Evolutionary conservation across 225 moss, liverwort and hornwort species (phyloP).

Genomic region (Polytrichum commune): DNA sequence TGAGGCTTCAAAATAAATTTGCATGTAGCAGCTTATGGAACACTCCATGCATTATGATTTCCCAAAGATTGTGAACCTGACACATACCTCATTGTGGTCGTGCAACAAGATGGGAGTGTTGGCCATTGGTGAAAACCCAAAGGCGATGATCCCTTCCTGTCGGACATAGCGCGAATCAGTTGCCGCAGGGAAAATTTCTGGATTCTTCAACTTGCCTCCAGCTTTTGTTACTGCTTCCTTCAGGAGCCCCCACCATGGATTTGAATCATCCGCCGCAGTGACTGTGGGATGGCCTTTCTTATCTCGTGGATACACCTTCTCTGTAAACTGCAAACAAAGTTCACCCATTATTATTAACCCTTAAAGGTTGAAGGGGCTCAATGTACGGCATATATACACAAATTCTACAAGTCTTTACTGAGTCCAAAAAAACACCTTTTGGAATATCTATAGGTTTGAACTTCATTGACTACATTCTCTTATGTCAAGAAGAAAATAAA

Average conservation of each 20-base stretch:
- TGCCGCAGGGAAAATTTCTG: conserved; percentile 66
- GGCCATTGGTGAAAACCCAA: conserved; percentile 93
- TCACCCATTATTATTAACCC: background rate
- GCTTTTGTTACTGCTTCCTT: conserved; percentile 60
- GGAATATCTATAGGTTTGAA: no score
- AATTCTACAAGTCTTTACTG: no score
- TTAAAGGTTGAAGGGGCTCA: no score
- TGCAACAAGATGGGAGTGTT: conserved; percentile 81
- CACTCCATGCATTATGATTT: no score
- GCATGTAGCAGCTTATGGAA: no score
- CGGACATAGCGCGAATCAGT: conserved; percentile 72
- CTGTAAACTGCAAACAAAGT: conserved; percentile 40
- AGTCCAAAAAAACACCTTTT: no score
- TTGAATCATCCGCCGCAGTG: conserved; percentile 58
- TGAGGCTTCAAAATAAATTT: no score
- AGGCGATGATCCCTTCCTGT: conserved; percentile 51
- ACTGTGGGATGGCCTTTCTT: conserved; percentile 36
- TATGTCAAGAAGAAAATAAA: no score
- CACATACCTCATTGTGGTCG: conserved; percentile 83
- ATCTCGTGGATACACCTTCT: conserved; percentile 39
- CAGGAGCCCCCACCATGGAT: conserved; percentile 84
- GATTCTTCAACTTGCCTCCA: conserved; percentile 68
- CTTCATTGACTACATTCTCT: no score
- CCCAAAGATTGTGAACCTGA: background rate
- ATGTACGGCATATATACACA: no score